Percentiles rank a stretch among this genome's conserved stretches.
Conservation (phyloP, 768 basidiomycete species). For the Hypsizygus marmoreus region DNA sequence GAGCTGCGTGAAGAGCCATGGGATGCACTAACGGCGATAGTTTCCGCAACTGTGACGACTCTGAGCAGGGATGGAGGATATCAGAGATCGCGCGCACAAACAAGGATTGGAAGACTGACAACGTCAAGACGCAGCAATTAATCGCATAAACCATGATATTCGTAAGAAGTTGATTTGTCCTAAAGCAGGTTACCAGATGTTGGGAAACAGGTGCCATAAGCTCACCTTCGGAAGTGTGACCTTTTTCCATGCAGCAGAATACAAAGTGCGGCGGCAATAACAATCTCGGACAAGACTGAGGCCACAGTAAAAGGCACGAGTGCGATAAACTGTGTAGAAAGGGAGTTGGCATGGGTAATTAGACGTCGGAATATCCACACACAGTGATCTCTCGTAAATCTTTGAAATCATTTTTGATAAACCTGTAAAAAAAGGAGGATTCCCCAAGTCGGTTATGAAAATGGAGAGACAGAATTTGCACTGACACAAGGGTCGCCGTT, state of each 20-base stretch:
- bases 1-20: neutral
- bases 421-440: constrained; percentile 29
- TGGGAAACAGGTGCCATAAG: neutral
- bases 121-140: constrained; percentile 50
- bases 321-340: constrained; percentile 32
- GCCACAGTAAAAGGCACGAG: constrained; percentile 45
- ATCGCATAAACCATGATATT: constrained; percentile 50
- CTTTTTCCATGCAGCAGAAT: constrained; percentile 40
- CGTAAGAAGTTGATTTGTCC: constrained; percentile 44
- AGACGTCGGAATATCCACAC: neutral
- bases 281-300: constrained; percentile 46
- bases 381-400: constrained; percentile 37
- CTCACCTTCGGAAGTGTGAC: constrained; percentile 36
- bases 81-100: neutral
- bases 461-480: neutral
- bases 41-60: constrained; percentile 38
- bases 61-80: constrained; percentile 10
- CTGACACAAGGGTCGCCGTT: constrained; percentile 34
- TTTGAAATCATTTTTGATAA: constrained; percentile 36
- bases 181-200: constrained; percentile 13
- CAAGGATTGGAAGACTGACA: constrained; percentile 36
- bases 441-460: neutral
- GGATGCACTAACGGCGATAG: constrained; percentile 32
- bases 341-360: neutral
- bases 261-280: constrained; percentile 44